Conservation (phyloP, 2,329 filamentous ascomycete genomes). For the Byssochlamys sp. region DNA sequence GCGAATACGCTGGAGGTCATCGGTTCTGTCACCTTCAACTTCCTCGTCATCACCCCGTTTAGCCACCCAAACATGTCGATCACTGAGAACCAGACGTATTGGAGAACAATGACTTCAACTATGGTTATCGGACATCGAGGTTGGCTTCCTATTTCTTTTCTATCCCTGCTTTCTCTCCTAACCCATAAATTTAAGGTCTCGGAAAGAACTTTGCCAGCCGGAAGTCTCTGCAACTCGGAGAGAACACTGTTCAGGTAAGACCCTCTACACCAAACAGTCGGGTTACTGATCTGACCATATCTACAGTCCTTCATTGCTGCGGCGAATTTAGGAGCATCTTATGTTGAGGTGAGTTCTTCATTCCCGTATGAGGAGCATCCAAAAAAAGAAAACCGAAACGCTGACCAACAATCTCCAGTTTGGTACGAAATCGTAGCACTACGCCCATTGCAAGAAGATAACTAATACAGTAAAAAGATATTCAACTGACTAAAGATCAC, state of each 20-base stretch:
- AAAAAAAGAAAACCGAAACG: not conserved
- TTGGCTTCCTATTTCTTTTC: slow-evolving; percentile 8
- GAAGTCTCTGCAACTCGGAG: slow-evolving; percentile 82
- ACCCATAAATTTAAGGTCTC: slow-evolving; percentile 55
- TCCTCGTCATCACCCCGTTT: slow-evolving; percentile 88
- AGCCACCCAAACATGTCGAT: slow-evolving; percentile 87
- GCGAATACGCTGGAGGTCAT: slow-evolving; percentile 78
- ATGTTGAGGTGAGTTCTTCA: slow-evolving; percentile 48
- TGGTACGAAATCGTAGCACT: slow-evolving; percentile 9
- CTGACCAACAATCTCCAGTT: slow-evolving; percentile 13
- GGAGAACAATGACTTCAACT: slow-evolving; percentile 81
- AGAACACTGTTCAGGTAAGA: slow-evolving; percentile 69
- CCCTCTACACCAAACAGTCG: not conserved
- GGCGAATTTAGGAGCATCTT: slow-evolving; percentile 74
- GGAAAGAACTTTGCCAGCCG: slow-evolving; percentile 82
- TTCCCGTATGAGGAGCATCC: not conserved
- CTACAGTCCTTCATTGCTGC: slow-evolving; percentile 80
- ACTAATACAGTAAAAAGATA: slow-evolving; percentile 60
- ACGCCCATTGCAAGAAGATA: slow-evolving; percentile 45
- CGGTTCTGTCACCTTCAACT: slow-evolving; percentile 92
- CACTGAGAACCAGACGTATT: slow-evolving; percentile 84
- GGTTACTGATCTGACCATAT: slow-evolving; percentile 7
- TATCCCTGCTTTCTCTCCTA: slow-evolving; percentile 8
- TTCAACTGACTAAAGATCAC: slow-evolving; percentile 96
- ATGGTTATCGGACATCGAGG: slow-evolving; percentile 67